A percentile compares a stretch with the other conserved stretches of the same genome.
phyloP scores from a whole-genome alignment of 495 filamentous ascomycete species.

The Halenospora varia region DNA sequence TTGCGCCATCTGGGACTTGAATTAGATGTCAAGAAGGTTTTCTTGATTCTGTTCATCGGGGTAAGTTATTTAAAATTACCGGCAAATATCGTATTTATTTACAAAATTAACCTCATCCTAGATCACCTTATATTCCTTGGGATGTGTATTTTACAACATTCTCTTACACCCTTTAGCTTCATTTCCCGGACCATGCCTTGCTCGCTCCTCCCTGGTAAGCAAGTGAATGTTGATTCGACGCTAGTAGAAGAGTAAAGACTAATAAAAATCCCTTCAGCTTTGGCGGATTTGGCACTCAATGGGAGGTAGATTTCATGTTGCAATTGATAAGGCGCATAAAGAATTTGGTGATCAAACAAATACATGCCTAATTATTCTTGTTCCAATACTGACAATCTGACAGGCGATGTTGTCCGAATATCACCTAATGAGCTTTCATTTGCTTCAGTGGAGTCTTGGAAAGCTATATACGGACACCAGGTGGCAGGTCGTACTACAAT shows the following conservation, averaged over 20 bases:
- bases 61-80: no score
- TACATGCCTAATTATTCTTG: not conserved
- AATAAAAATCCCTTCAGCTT: not conserved
- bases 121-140: not conserved
- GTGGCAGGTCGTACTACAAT: not conserved
- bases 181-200: not conserved
- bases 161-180: not conserved
- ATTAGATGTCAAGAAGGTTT: no score
- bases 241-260: not conserved
- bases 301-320: not conserved
- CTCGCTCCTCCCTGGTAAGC: not conserved
- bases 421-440: conserved; percentile 6
- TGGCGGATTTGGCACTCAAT: not conserved
- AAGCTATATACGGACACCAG: not conserved
- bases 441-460: conserved; percentile 2
- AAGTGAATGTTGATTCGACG: not conserved
- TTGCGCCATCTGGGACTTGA: no score
- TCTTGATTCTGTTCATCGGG: no score
- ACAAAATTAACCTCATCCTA: no score
- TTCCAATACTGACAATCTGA: not conserved
- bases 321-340: not conserved
- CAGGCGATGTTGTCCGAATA: not conserved
- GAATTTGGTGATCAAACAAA: not conserved
- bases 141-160: not conserved
- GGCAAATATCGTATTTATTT: no score